Conservation (phyloP, 1,284 basidiomycete species). For the Trametes pubescens region DNA sequence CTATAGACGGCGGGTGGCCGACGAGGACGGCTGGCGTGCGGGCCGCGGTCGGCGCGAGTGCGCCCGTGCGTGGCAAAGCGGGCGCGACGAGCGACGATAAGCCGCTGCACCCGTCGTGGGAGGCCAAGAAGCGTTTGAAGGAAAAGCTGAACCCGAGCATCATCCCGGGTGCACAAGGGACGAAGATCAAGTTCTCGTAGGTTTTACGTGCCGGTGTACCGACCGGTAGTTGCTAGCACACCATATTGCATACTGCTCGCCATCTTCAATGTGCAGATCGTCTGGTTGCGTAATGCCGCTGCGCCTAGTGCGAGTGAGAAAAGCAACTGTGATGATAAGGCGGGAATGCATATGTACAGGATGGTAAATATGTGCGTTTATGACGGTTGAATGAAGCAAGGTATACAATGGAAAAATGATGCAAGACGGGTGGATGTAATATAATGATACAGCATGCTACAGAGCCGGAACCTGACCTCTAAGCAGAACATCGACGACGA, state of each 20-base stretch:
- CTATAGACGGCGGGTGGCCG: slow-evolving; percentile 22
- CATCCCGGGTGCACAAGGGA: slow-evolving; percentile 63
- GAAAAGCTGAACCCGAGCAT: slow-evolving; percentile 66
- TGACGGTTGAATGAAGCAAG: slow-evolving; percentile 5
- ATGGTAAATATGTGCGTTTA: background rate
- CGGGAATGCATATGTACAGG: no score
- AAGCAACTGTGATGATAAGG: no score
- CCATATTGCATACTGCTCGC: background rate
- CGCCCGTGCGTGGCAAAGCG: slow-evolving; percentile 1
- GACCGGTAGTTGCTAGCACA: background rate
- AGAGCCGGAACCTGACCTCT: slow-evolving; percentile 7
- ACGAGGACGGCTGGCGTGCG: slow-evolving; percentile 12
- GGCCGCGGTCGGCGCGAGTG: background rate
- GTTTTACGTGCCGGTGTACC: background rate
- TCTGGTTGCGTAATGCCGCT: background rate
- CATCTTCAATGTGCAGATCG: background rate
- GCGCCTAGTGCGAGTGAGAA: background rate
- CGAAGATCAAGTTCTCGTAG: slow-evolving; percentile 68
- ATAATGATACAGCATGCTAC: slow-evolving; percentile 23
- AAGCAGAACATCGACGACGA: slow-evolving; percentile 3
- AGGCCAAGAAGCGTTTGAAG: slow-evolving; percentile 84
- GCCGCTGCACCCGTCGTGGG: slow-evolving; percentile 91
- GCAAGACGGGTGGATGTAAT: background rate
- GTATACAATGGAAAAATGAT: background rate
- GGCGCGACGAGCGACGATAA: slow-evolving; percentile 43